phyloP scores from a whole-genome alignment of 208 protist genomes.

The Naegleria fowleri region DNA sequence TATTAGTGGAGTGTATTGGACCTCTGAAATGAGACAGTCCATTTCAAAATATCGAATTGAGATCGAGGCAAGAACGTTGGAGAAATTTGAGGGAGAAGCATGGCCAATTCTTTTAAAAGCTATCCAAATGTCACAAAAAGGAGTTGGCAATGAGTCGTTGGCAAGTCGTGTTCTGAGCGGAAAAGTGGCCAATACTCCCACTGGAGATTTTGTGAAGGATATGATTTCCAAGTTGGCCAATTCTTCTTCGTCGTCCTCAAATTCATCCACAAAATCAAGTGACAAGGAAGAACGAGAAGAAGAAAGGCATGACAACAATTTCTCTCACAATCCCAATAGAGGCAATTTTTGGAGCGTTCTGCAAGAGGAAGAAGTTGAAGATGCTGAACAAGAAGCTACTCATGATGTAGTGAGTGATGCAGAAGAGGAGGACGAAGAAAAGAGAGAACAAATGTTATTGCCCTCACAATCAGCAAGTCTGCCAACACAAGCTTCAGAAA shows the following conservation, averaged over 20 bases:
- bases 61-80: neutral
- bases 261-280: neutral
- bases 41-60: neutral
- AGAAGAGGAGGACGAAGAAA: neutral
- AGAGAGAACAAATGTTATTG: neutral
- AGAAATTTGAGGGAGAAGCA: neutral
- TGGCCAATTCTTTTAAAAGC: neutral
- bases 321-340: neutral
- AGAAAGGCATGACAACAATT: neutral
- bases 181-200: neutral
- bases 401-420: neutral
- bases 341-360: neutral
- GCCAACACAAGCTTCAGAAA: too few relatives aligned
- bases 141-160: neutral
- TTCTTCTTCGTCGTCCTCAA: neutral
- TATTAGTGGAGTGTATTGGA: neutral
- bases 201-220: neutral
- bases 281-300: neutral
- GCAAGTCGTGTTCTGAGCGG: neutral
- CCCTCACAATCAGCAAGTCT: too few relatives aligned
- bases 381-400: neutral
- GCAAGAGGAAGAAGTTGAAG: neutral
- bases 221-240: neutral
- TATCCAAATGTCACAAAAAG: neutral
- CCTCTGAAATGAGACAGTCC: neutral